Percentiles rank a stretch among this genome's conserved stretches.
phyloP scores from a whole-genome alignment of 1,284 basidiomycete genomes.

The Pisolithus thermaeus region DNA sequence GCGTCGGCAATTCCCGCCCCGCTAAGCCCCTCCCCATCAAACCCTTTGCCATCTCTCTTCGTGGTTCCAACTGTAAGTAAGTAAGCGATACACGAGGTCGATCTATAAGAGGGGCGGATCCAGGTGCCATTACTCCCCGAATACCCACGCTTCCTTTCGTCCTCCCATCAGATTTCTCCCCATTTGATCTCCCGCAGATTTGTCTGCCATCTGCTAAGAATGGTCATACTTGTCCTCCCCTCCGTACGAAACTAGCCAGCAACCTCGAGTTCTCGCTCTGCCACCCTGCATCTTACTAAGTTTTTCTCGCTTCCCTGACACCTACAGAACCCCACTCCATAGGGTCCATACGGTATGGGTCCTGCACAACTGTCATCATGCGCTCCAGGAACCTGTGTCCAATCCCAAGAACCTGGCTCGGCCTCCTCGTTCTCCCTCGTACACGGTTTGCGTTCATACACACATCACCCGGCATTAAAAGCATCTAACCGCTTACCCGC shows the following conservation, averaged over 20 bases:
- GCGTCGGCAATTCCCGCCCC: no score
- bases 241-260: neutral
- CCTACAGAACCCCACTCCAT: no score
- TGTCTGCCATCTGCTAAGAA: neutral
- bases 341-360: no score
- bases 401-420: neutral
- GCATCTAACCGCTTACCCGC: neutral
- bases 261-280: neutral
- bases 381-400: neutral
- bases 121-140: constrained; percentile 3
- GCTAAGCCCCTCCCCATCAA: neutral
- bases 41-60: neutral
- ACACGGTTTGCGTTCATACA: neutral
- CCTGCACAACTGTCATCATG: no score
- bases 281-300: neutral
- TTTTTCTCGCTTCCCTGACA: neutral
- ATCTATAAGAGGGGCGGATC: constrained; percentile 1
- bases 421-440: neutral
- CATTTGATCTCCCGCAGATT: constrained; percentile 4
- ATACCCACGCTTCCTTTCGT: neutral
- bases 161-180: constrained; percentile 10
- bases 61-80: neutral
- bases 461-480: neutral
- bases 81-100: neutral
- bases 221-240: neutral